Evolutionary conservation across 148 eudicot species (phyloP).

Genomic region (Vaccinium vitisidaea): DNA sequence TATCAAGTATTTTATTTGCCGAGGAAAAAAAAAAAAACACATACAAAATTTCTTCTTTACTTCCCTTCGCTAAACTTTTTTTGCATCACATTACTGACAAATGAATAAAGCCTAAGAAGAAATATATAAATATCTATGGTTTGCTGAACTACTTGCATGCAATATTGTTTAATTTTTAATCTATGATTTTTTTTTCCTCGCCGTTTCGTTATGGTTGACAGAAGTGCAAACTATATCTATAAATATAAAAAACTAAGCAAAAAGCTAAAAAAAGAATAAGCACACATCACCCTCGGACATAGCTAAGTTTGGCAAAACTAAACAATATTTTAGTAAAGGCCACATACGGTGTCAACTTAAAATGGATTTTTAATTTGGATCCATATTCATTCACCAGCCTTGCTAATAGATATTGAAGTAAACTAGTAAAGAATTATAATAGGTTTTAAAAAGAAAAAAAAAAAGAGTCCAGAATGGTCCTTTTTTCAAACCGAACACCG

Average conservation of each 20-base stretch:
- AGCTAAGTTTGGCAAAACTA: not conserved
- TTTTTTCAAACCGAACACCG: not conserved
- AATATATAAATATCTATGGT: not conserved
- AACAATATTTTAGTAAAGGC: not conserved
- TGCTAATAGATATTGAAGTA: not conserved
- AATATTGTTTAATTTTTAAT: not conserved
- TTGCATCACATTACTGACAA: not conserved
- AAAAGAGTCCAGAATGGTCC: not conserved
- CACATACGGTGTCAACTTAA: not conserved
- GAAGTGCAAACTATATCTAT: not conserved
- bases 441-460: not conserved
- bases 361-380: not conserved
- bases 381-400: not conserved
- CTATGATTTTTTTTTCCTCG: not conserved
- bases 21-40: no score
- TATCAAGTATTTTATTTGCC: no score
- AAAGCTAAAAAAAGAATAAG: not conserved
- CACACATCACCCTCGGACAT: not conserved
- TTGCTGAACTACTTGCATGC: not conserved
- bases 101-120: not conserved
- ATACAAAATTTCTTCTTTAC: not conserved
- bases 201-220: not conserved
- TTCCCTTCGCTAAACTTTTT: not conserved
- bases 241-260: not conserved
- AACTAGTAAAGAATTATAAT: no score